Conservation (phyloP, 768 basidiomycete genomes). For the Crassisporium funariophilum region DNA sequence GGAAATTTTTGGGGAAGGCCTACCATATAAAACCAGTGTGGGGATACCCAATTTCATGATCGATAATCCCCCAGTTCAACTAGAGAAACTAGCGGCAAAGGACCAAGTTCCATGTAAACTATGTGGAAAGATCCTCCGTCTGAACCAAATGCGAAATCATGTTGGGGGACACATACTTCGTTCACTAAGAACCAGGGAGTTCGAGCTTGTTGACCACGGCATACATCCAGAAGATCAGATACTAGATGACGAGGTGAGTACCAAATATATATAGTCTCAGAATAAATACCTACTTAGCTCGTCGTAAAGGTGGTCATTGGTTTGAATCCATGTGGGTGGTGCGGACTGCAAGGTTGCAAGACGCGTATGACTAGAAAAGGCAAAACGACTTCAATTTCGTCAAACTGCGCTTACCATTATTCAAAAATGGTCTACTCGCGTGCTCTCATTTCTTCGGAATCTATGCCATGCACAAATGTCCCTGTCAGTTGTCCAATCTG, state of each 20-base stretch:
- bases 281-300: neutral
- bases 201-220: neutral
- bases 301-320: neutral
- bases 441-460: constrained; percentile 2
- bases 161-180: constrained; percentile 1
- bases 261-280: neutral
- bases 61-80: neutral
- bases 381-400: neutral
- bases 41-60: neutral
- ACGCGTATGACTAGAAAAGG: constrained; percentile 1
- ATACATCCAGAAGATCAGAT: neutral
- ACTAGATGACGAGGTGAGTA: neutral
- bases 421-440: constrained; percentile 10
- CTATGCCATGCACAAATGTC: constrained; percentile 21
- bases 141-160: constrained; percentile 2
- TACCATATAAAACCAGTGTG: neutral
- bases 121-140: neutral
- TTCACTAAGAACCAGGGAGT: neutral
- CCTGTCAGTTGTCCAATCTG: constrained; percentile 20
- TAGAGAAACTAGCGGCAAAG: neutral
- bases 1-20: neutral
- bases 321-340: constrained; percentile 7
- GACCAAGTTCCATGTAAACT: constrained; percentile 1
- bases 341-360: constrained; percentile 1
- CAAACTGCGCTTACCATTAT: constrained; percentile 18